These are phyloP conservation scores for Acanthamoeba sp. DNA, from an alignment of 208 protist species.

Conservation along the genomic window DNA sequence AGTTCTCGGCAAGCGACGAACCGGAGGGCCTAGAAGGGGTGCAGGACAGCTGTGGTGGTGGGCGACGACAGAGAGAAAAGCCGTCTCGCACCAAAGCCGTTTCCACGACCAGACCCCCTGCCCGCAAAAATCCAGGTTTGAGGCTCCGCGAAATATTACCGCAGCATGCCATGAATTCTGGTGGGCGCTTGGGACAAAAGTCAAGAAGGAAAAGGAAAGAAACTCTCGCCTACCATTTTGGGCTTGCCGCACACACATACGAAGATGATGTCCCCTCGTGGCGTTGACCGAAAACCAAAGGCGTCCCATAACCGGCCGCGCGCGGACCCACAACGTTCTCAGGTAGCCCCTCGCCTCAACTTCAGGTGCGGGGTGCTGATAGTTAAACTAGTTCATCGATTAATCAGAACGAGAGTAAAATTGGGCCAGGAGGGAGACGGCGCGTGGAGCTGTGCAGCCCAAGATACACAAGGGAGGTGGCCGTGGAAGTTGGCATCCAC, in stretches of 20 bases:
- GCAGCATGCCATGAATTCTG: too few relatives aligned
- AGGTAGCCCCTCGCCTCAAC: not conserved
- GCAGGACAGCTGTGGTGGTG: not conserved
- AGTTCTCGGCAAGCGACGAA: not conserved
- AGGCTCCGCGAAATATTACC: too few relatives aligned
- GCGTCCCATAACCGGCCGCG: too few relatives aligned
- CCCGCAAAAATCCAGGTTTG: too few relatives aligned
- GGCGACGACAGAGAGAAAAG: not conserved
- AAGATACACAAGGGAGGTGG: not conserved
- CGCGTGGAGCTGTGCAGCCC: not conserved
- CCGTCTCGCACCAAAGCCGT: too few relatives aligned
- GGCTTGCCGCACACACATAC: too few relatives aligned
- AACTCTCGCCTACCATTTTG: too few relatives aligned
- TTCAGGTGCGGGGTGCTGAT: not conserved
- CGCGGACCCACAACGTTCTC: not conserved
- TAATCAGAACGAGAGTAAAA: slow-evolving; percentile 54
- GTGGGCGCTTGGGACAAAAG: too few relatives aligned
- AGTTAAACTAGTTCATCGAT: slow-evolving; percentile 51
- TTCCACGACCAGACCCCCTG: too few relatives aligned
- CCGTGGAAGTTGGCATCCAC: not conserved
- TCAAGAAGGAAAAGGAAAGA: too few relatives aligned
- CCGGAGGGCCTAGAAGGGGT: not conserved
- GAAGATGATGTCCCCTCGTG: too few relatives aligned
- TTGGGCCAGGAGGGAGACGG: not conserved
- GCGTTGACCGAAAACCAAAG: too few relatives aligned